Evolutionary conservation across 202 grass and related monocot genomes (phyloP).

Genomic region (Setaria italica): DNA sequence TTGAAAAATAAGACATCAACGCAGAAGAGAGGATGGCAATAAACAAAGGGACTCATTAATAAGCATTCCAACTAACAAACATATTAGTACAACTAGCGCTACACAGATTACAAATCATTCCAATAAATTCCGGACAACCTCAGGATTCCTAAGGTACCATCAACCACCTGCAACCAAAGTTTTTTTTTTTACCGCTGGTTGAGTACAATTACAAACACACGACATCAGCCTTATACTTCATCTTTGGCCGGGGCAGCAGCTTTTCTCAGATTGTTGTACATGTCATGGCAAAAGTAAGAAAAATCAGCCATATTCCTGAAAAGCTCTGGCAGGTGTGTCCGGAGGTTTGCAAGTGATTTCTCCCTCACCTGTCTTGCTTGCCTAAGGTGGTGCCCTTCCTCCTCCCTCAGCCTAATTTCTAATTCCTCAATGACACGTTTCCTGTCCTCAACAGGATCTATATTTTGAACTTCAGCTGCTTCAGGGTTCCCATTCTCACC

Average conservation of each 20-base stretch:
- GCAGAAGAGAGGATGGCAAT: neutral
- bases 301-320: conserved; percentile 74
- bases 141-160: neutral
- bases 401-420: conserved; percentile 67
- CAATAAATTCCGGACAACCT: neutral
- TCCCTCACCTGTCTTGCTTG: conserved; percentile 81
- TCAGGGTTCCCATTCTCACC: conserved; percentile 61
- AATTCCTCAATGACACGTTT: conserved; percentile 58
- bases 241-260: conserved; percentile 37
- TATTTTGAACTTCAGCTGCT: conserved; percentile 37
- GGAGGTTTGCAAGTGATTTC: conserved; percentile 79
- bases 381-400: conserved; percentile 59
- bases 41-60: neutral
- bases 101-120: neutral
- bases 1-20: neutral
- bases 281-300: conserved; percentile 53
- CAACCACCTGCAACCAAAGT: conserved; percentile 16
- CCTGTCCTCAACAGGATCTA: conserved; percentile 64
- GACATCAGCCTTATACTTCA: conserved; percentile 48
- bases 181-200: neutral
- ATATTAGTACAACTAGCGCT: conserved; percentile 1
- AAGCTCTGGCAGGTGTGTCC: conserved; percentile 83
- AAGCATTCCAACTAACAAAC: conserved; percentile 26
- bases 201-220: neutral
- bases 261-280: conserved; percentile 67